Base-by-base conservation (phyloP, 2,329 filamentous ascomycete species). In the Microdochium bolleyi region DNA sequence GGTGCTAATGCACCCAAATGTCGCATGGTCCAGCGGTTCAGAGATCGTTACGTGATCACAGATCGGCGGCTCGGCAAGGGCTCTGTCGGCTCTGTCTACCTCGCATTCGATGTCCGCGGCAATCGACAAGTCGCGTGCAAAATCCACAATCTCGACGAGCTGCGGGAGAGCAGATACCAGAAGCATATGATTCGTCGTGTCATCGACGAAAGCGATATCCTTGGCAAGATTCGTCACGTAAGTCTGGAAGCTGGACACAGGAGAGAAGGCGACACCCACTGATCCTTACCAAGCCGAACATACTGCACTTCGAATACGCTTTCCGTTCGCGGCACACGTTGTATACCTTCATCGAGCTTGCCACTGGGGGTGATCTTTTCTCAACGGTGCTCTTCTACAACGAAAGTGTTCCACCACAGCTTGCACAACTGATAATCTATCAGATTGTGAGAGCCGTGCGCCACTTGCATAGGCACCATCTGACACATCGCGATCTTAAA, bases 81-180 rank as follows among this genome's bases (percentile, higher is more conserved):
- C 5, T 73, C 70, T 2, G 74, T 74, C 60, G 79, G 78, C 9
- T 68, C 68, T 44, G 78, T 87, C 2, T 74, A 78, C 52, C 69
- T 84, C 10, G 80, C 77, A 4, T 62, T 76, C 2, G 74, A 87
- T 16, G 63, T 70, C 24, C 64, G 64, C 7, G 79, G 77, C 0
- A 72, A 74, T 37, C 75, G 73, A 52, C 87, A 89, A 60, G 57
- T 88, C 21, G 85, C 84, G 11, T 90, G 87, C 70, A 89, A 90
- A 60, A 67, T 88, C 9, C 70, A 88, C 51, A 71, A 79, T 51
- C 60, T 86, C 2, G 69, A 71, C 30, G 58, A 57, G 5, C 50
- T 68, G 3, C 13, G 56, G 58, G 51, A 61, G 51, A 48, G 62
- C 56, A 52, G 61, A 59, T n/a, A 54, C 53, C 27, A 58, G 56